Conservation (phyloP, 2,329 filamentous ascomycete genomes). For the Karstenula rhodostoma region DNA sequence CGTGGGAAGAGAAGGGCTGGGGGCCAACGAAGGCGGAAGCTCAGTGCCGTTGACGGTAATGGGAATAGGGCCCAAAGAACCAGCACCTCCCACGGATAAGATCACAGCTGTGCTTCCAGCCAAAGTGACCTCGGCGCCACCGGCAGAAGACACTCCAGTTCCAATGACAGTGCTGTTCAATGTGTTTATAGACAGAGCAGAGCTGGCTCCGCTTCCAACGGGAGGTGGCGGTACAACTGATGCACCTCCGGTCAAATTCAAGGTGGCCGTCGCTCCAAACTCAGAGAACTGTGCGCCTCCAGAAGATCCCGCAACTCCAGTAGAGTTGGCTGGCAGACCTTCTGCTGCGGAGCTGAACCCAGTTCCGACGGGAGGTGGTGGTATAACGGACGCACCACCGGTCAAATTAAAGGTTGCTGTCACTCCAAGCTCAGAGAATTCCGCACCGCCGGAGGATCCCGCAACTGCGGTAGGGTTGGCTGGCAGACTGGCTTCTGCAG, state of each 20-base stretch:
- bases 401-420: conserved; percentile 20
- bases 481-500: background rate
- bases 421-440: conserved; percentile 5
- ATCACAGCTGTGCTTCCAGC: conserved; percentile 14
- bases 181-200: background rate
- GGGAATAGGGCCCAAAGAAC: background rate
- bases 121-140: conserved; percentile 7
- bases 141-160: conserved; percentile 1
- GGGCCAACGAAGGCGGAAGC: conserved; percentile 1
- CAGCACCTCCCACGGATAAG: conserved; percentile 18
- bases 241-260: conserved; percentile 21
- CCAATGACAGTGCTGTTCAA: conserved; percentile 8
- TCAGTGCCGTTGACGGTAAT: conserved; percentile 5
- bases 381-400: conserved; percentile 15
- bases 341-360: background rate
- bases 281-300: conserved; percentile 11
- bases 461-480: conserved; percentile 5
- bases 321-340: conserved; percentile 8
- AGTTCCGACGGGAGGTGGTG: conserved; percentile 13
- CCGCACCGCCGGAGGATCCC: conserved; percentile 13
- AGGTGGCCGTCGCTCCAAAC: conserved; percentile 11
- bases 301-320: conserved; percentile 9
- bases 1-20: conserved; percentile 12
- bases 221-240: conserved; percentile 10
- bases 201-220: conserved; percentile 8